A percentile compares a stretch with the other conserved stretches of the same genome.
Evolutionary conservation across 257 asterid species (phyloP).

Genomic region (Plantago major): DNA sequence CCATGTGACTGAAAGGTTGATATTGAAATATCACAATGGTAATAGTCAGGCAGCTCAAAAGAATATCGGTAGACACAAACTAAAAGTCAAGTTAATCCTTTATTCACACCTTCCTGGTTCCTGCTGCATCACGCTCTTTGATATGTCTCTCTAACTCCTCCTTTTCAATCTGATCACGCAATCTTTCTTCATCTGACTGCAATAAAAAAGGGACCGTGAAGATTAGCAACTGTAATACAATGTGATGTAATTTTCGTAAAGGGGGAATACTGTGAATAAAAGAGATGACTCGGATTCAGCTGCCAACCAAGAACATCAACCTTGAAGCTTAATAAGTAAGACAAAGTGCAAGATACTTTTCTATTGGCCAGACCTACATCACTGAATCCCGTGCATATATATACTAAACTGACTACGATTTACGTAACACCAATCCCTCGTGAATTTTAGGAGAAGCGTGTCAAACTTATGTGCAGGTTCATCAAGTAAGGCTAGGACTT

Average conservation of each 20-base stretch:
- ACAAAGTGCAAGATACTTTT: too few relatives aligned
- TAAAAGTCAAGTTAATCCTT: slow-evolving; percentile 10
- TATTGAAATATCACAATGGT: too few relatives aligned
- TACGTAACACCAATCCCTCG: neutral
- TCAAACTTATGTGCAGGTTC: neutral
- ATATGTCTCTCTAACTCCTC: slow-evolving; percentile 81
- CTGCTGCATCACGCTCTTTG: slow-evolving; percentile 84
- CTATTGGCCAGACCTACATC: neutral
- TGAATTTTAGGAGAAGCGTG: neutral
- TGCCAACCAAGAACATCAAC: too few relatives aligned
- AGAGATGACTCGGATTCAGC: too few relatives aligned
- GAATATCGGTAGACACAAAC: neutral
- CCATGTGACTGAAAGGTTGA: too few relatives aligned
- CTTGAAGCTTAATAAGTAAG: too few relatives aligned
- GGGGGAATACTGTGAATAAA: neutral
- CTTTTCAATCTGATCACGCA: slow-evolving; percentile 81
- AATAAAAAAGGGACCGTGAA: slow-evolving; percentile 13
- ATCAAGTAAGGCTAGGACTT: too few relatives aligned
- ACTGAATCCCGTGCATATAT: neutral
- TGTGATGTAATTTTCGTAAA: slow-evolving; percentile 1
- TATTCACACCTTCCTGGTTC: slow-evolving; percentile 71
- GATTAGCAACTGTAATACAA: slow-evolving; percentile 5
- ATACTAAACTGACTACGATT: slow-evolving; percentile 1
- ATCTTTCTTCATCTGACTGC: slow-evolving; percentile 89
- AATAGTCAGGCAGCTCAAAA: neutral